Conservation (phyloP, 805 yeast species). For the Cyberlindnera amylophila region DNA sequence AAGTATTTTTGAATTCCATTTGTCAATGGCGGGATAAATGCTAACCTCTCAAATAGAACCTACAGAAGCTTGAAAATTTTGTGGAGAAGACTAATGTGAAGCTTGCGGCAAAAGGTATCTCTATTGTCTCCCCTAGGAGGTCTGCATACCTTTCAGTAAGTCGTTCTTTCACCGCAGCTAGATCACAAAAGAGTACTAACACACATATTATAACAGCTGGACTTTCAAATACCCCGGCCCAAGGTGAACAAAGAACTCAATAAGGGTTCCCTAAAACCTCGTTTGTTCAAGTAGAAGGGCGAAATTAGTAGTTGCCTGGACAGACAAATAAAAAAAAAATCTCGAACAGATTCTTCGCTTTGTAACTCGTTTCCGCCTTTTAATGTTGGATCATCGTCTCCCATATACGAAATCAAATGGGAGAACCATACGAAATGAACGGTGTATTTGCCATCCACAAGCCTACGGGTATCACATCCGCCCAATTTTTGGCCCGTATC, state of each 20-base stretch:
- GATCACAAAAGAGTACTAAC: constrained; percentile 22
- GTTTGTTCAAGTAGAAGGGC: too few species aligned
- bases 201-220: constrained; percentile 25
- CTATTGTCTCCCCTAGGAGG: constrained; percentile 46
- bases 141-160: constrained; percentile 48
- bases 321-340: neutral
- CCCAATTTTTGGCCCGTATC: constrained; percentile 63
- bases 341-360: neutral
- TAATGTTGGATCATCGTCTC: neutral
- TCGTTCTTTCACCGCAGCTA: constrained; percentile 7
- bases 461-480: constrained; percentile 82
- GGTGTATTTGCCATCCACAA: constrained; percentile 92
- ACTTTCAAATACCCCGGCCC: constrained; percentile 49
- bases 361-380: neutral
- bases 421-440: constrained; percentile 49
- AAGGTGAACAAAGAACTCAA: too few species aligned
- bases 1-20: neutral
- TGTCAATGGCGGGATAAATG: neutral
- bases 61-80: constrained; percentile 42
- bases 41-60: constrained; percentile 23
- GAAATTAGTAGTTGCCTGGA: too few species aligned
- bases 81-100: constrained; percentile 32
- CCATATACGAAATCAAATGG: neutral
- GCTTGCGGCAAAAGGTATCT: constrained; percentile 27
- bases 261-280: too few species aligned